phyloP scores from a whole-genome alignment of 2,329 filamentous ascomycete species.

The Ceratocystis papillata region DNA sequence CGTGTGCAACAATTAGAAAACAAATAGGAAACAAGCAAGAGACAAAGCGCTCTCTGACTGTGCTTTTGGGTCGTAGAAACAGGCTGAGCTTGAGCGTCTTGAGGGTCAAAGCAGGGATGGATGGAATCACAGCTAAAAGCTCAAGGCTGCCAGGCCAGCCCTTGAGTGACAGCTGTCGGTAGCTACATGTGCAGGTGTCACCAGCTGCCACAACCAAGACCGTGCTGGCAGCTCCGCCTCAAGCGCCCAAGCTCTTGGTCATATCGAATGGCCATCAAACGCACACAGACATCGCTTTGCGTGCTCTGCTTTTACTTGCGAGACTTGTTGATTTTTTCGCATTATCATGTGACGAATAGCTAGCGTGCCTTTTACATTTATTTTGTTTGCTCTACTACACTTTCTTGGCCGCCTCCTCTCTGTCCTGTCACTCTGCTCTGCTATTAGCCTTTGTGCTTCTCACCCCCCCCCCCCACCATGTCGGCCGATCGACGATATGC shows the following conservation, averaged over 20 bases:
- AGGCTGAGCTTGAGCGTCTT: constrained; percentile 12
- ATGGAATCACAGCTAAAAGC: constrained; percentile 3
- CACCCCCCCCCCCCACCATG: constrained; percentile 5
- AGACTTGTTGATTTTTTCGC: constrained; percentile 7
- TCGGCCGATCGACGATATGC: constrained; percentile 22
- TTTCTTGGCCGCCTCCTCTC: too few species aligned
- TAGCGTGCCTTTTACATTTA: background rate
- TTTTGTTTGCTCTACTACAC: background rate
- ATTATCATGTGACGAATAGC: constrained; percentile 17
- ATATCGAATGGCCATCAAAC: too few species aligned
- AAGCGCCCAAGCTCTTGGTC: background rate
- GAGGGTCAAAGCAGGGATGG: constrained; percentile 18
- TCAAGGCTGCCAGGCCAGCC: background rate
- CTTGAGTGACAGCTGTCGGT: background rate
- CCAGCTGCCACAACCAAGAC: background rate
- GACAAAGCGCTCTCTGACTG: constrained; percentile 10
- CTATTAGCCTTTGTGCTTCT: background rate
- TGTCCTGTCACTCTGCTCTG: background rate
- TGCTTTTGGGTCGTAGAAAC: constrained; percentile 7
- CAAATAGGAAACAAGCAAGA: background rate
- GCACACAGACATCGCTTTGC: background rate
- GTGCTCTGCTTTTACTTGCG: background rate
- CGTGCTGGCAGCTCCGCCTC: constrained; percentile 5
- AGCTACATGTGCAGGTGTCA: background rate
- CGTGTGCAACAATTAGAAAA: background rate